Base-by-base conservation (phyloP, 768 basidiomycete species). In the Hortiboletus campestris region DNA sequence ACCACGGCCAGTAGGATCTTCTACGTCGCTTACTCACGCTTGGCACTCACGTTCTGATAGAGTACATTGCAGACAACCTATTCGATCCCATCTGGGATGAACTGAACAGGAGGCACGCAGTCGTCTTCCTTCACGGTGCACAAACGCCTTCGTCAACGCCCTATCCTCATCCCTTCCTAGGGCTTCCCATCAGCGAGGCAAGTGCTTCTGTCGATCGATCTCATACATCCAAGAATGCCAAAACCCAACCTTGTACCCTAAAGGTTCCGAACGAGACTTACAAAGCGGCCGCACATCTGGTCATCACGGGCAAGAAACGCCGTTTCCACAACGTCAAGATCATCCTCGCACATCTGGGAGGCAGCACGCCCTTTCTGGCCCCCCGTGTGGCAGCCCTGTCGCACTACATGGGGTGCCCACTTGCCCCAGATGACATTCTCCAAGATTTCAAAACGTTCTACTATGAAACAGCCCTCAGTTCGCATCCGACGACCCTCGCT, bases 211-310 rank as follows among this genome's bases (percentile, higher is more conserved):
- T 45, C 57, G 46, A 53, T 52, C 48, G 42, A 56, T 32, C n/a
- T 25, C 46, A 52, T 42, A 43, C 51, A 22, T 35, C 13, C 11
- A 45, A 36, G n/a, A 29, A 47, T 9, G 38, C 28, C 16, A 5
- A 54, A 55, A 49, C 56, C 22, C 49, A 49, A 59, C 56, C 22
- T 53, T 49, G 35, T 28, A 34, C 20, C 41, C 38, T 39, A 52
- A 52, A 90, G 88, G 87, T 88, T 0, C 89, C 88, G 8, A 85
- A 89, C 65, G 89, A 91, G 70, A 91, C 89, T 0, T 89, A 83
- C 76, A 90, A 89, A 72, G 89, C 87, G 2, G 88, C 88, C 34
- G 83, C 88, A 4, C 86, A 89, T 64, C 79, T 91, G 46, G 87
- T 91, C 44, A 83, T 90, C 22, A 80, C 85, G 0, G 85, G 86